Evolutionary conservation across 73 alveolate species (phyloP), one percentile per base, ranked within the genome.

Genomic region (Halteria grandinella): DNA sequence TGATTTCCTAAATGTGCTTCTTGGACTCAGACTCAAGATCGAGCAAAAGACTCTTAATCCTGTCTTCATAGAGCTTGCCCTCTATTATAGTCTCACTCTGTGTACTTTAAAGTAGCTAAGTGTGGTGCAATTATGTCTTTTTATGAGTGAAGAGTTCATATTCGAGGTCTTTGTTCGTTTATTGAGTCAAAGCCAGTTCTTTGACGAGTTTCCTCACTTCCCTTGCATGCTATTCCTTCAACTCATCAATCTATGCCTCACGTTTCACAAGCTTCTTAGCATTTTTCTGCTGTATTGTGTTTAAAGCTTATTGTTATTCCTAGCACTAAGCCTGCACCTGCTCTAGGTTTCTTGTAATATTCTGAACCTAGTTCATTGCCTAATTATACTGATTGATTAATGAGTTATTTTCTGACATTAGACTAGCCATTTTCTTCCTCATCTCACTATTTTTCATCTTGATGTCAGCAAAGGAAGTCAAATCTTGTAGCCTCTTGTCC

Each of bases 371-470:
- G n/a, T n/a, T n/a, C n/a, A n/a, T n/a, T n/a, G n/a, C n/a, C n/a
- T n/a, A n/a, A n/a, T n/a, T n/a, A n/a, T n/a, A n/a, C n/a, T n/a
- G n/a, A n/a, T n/a, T n/a, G n/a, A n/a, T n/a, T n/a, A n/a, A n/a
- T n/a, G n/a, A 20, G 27, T 60, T 66, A 29, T 66, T 66, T 28
- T 66, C 80, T 45, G 18, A 66, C 2, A 66, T 66, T 15, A 66
- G 18, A 34, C 47, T 52, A 28, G 69, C 47, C 1, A 66, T 27
- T 27, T 57, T 66, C 32, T 66, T 66, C 47, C 80, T 66, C 15
- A 66, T 18, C 47, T 66, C 80, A 17, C 29, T 37, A 32, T 66
- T 66, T 20, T 66, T 66, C 32, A 36, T 66, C 52, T 66, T 47
- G 36, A 37, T 12, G 37, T 60, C 77, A 36, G 77, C 20, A 5